Evolutionary conservation across 805 yeast species (phyloP), one percentile per base, ranked within the genome.

Genomic region (Candida boleticola): DNA sequence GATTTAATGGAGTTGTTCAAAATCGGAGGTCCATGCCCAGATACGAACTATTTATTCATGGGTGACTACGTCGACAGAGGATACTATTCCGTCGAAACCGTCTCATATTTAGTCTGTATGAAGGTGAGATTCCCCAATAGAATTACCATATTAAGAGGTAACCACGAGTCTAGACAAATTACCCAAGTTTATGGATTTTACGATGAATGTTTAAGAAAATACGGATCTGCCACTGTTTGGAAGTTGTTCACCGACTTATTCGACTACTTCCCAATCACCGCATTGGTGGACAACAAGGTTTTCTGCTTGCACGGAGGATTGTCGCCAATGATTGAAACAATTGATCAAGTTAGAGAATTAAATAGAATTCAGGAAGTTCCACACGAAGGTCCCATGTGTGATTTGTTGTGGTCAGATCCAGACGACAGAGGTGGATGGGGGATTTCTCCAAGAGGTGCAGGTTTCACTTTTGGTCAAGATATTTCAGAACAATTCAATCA

Each of bases 351-450:
- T 26, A 78, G 96, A 61, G 93, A 85, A 56, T 73, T 89, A 52
- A 89, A 89, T 70, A 79, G 97, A 73, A 79, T 86, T 59, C 97
- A 89, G 68, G 97, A 89, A 69, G 96, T 90, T 37, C 97, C 97
- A 31, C 97, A 89, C 60, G 97, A 90, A 64, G 97, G 97, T 34
- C 95, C 96, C 48, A 89, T 90, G 96, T 90, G 97, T 69, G 97
- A 90, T 63, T 74, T 90, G 55, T 73, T 90, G 52, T 90, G 97
- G 97, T 87, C 96, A 3, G 97, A 90, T 65, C 97, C 97, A 22
- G 97, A 90, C 64, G 97, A 90, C 65, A 77, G 97, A 61, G 96
- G 96, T 54, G 97, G 96, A 55, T 90, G 97, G 97, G 96, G 96
- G 49, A 87, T 90, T 52, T 84, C 93, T 59, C 96, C 97, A 65